A percentile compares a stretch with the other conserved stretches of the same genome.
phyloP scores from a whole-genome alignment of 2,329 filamentous ascomycete genomes.

The Fusarium kyushuense region DNA sequence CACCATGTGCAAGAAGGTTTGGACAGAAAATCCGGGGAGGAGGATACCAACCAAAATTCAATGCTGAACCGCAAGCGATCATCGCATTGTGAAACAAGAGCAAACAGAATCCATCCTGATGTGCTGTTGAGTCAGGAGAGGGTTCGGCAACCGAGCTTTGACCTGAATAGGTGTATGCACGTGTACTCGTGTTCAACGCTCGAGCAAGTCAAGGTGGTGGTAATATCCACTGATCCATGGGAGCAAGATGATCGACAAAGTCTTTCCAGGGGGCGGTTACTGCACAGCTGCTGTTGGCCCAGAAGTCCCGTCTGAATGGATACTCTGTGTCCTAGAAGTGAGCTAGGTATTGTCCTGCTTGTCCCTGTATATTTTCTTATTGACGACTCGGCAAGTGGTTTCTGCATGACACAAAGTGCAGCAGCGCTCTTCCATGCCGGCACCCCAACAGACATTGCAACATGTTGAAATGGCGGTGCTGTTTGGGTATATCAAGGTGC shows the following conservation, averaged over 20 bases:
- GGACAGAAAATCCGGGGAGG: neutral
- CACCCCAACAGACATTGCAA: constrained; percentile 9
- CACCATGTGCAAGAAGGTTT: neutral
- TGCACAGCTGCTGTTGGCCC: constrained; percentile 14
- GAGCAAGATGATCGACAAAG: constrained; percentile 40
- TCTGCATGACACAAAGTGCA: neutral
- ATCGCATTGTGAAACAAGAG: neutral
- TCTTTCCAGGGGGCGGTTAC: constrained; percentile 30
- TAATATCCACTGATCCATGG: constrained; percentile 3
- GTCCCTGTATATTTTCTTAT: neutral
- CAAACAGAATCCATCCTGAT: neutral
- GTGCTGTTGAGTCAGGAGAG: neutral
- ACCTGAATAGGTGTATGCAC: neutral
- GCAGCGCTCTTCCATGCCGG: neutral
- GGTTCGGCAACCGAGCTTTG: neutral
- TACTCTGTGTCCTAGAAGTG: constrained; percentile 16
- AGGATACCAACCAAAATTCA: neutral
- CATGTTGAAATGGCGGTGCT: constrained; percentile 8
- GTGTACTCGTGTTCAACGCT: neutral
- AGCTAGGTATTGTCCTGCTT: constrained; percentile 11
- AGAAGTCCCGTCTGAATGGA: constrained; percentile 1
- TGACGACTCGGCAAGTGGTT: neutral
- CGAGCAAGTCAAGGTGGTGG: constrained; percentile 1
- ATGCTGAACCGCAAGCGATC: neutral
- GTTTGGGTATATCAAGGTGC: constrained; percentile 12